Evolutionary conservation across 306 rosid species (phyloP).

Genomic region (Gynostemma pentaphyllum): DNA sequence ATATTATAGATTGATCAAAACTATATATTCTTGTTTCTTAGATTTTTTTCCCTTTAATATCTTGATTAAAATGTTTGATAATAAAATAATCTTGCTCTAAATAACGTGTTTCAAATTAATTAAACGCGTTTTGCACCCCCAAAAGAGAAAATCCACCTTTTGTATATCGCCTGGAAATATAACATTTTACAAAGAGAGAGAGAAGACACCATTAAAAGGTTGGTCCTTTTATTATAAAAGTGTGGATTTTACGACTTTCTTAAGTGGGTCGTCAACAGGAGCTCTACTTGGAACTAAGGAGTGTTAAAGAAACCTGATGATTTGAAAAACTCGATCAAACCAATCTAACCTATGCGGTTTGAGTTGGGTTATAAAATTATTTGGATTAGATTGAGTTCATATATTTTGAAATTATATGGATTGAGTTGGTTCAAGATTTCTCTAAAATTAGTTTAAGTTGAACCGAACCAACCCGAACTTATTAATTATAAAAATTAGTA

Average conservation of each 20-base stretch:
- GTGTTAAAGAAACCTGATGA: too few relatives aligned
- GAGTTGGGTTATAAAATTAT: too few relatives aligned
- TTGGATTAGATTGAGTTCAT: too few relatives aligned
- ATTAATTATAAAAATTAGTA: too few relatives aligned
- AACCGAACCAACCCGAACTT: too few relatives aligned
- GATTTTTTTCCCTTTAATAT: background rate
- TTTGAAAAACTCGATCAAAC: too few relatives aligned
- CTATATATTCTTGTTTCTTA: background rate
- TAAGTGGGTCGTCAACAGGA: background rate
- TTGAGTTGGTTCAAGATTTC: too few relatives aligned
- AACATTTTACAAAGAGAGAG: background rate
- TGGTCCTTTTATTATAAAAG: background rate
- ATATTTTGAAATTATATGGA: too few relatives aligned
- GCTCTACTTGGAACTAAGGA: too few relatives aligned
- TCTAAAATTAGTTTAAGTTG: too few relatives aligned
- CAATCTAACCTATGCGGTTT: too few relatives aligned
- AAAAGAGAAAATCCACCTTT: background rate
- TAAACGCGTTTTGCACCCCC: background rate
- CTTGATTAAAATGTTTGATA: background rate
- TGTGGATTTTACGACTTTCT: background rate
- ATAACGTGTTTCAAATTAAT: background rate
- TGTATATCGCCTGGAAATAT: background rate
- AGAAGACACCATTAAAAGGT: background rate
- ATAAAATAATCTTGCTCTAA: background rate
- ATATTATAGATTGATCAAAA: background rate